Percentiles rank a stretch among this genome's conserved stretches.
phyloP scores from a whole-genome alignment of 225 moss, liverwort and hornwort genomes.

The Thuidium tamariscinum region DNA sequence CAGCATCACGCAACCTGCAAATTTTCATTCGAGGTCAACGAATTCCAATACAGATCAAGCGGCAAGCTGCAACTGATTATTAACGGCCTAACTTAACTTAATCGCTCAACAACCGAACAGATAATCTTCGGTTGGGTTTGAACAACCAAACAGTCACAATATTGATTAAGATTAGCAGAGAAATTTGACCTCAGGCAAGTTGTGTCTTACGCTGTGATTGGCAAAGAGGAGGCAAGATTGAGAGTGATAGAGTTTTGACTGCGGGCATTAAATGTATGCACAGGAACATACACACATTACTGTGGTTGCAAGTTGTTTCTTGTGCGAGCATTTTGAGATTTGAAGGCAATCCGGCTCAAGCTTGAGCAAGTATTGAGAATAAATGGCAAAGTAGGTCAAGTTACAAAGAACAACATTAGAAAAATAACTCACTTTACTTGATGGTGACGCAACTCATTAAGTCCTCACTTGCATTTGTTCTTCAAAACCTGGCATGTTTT shows the following conservation, averaged over 20 bases:
- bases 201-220: not conserved
- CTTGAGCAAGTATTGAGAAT: not conserved
- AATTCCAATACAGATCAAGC: not conserved
- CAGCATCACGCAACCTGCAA: not conserved
- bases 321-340: not conserved
- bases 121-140: not conserved
- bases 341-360: not conserved
- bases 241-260: not conserved
- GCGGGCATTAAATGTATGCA: not conserved
- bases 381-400: not conserved
- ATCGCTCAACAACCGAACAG: not conserved
- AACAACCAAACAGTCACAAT: not conserved
- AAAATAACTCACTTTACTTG: not conserved
- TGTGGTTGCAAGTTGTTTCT: not conserved
- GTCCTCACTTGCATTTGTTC: not conserved
- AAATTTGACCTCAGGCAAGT: not conserved
- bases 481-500: not conserved
- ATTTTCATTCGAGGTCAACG: not conserved
- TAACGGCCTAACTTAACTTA: not conserved
- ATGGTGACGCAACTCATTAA: not conserved
- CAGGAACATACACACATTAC: not conserved
- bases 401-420: not conserved
- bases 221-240: not conserved
- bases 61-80: not conserved
- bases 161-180: not conserved